phyloP scores from a whole-genome alignment of 371 early-diverging fungal species.

The Mucor irregularis region DNA sequence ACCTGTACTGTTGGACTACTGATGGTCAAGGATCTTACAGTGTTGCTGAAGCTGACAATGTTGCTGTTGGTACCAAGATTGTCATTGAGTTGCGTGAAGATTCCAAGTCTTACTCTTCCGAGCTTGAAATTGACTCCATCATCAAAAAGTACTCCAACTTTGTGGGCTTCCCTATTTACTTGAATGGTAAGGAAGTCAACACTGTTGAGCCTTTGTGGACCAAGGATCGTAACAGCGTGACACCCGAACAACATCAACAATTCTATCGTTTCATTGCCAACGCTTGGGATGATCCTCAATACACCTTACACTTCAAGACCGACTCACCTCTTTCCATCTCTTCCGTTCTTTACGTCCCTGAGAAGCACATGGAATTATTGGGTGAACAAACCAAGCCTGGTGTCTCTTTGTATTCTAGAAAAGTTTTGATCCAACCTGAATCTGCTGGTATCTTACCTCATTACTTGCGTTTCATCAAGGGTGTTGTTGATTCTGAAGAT shows the following conservation, averaged over 20 bases:
- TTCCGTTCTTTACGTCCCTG: slow-evolving; percentile 74
- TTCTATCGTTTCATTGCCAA: slow-evolving; percentile 87
- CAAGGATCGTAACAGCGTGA: slow-evolving; percentile 72
- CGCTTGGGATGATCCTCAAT: slow-evolving; percentile 76
- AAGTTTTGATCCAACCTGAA: slow-evolving; percentile 80
- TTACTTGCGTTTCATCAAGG: slow-evolving; percentile 83
- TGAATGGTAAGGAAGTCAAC: slow-evolving; percentile 80
- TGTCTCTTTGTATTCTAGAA: slow-evolving; percentile 78
- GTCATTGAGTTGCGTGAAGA: slow-evolving; percentile 91
- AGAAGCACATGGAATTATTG: slow-evolving; percentile 68
- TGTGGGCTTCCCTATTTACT: slow-evolving; percentile 93
- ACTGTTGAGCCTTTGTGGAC: slow-evolving; percentile 96
- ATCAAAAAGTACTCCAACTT: slow-evolving; percentile 90
- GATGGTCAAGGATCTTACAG: slow-evolving; percentile 84
- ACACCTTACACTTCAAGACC: slow-evolving; percentile 73
- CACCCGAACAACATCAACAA: slow-evolving; percentile 85
- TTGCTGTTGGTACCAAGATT: slow-evolving; percentile 97
- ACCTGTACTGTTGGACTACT: slow-evolving; percentile 67
- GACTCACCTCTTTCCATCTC: slow-evolving; percentile 79
- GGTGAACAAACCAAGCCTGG: slow-evolving; percentile 72
- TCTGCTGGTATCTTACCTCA: slow-evolving; percentile 74
- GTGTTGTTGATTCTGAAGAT: slow-evolving; percentile 96
- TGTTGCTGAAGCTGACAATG: slow-evolving; percentile 95
- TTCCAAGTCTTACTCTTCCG: slow-evolving; percentile 80
- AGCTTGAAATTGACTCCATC: slow-evolving; percentile 69